Conservation (phyloP, 345 rosid genomes). For the Eucalyptus sideroxylon region DNA sequence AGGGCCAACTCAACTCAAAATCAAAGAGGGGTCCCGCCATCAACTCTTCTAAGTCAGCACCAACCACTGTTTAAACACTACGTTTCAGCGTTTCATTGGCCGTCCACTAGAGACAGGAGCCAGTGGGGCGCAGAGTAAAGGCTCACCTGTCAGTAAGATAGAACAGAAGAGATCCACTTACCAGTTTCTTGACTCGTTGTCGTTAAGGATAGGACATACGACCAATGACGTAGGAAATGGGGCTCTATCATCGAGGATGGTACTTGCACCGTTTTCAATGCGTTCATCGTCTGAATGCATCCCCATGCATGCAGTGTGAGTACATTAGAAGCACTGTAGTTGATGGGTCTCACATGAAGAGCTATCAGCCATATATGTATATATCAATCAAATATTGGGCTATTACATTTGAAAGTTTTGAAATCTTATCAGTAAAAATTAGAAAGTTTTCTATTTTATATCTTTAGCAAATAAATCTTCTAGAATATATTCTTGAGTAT, state of each 20-base stretch:
- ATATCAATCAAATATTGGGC: neutral
- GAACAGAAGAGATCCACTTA: neutral
- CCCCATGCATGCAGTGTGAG: neutral
- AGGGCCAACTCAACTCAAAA: neutral
- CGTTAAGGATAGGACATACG: neutral
- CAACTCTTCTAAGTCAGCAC: neutral
- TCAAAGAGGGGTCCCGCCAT: neutral
- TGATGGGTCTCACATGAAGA: neutral
- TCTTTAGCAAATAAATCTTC: neutral
- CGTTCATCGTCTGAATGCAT: neutral
- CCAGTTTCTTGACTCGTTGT: neutral
- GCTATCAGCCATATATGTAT: neutral
- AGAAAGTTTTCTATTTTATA: neutral
- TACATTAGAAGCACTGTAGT: neutral
- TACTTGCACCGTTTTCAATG: neutral
- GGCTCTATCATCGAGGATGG: neutral
- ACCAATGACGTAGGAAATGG: neutral
- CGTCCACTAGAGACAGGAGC: neutral
- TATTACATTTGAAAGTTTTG: neutral
- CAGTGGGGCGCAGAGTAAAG: neutral
- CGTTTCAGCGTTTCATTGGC: neutral
- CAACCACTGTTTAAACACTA: neutral
- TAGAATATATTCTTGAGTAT: neutral
- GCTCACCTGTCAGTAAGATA: neutral
- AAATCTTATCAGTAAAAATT: neutral